These are phyloP conservation scores for Pseudogymnoascus pannorum DNA, from an alignment of 2,329 filamentous ascomycete genomes.

Conservation along the genomic window DNA sequence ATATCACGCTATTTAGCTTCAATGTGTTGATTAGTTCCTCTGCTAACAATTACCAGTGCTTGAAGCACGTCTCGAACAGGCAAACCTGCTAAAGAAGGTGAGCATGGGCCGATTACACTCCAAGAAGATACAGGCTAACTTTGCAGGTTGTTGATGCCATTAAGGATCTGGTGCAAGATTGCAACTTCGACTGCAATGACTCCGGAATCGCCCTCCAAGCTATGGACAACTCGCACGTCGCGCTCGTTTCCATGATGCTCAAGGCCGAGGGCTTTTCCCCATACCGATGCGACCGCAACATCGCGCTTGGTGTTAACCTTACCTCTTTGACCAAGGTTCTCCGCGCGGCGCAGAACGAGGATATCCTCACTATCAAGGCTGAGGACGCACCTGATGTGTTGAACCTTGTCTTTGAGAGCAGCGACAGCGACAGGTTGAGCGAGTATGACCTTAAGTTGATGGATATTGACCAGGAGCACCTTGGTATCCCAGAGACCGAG, in stretches of 20 bases:
- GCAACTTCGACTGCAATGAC: constrained; percentile 99
- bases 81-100: constrained; percentile 91
- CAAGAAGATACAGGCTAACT: constrained; percentile 18
- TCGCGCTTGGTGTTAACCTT: constrained; percentile 95
- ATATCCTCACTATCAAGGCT: constrained; percentile 92
- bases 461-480: constrained; percentile 99
- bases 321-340: constrained; percentile 95
- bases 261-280: constrained; percentile 90
- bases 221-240: constrained; percentile 99
- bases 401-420: constrained; percentile 91
- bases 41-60: constrained; percentile 49
- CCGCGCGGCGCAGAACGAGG: constrained; percentile 86
- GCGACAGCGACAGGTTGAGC: constrained; percentile 80
- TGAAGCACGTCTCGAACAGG: constrained; percentile 95
- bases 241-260: constrained; percentile 97
- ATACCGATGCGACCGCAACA: constrained; percentile 98
- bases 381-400: constrained; percentile 94
- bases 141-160: constrained; percentile 90
- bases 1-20: background rate
- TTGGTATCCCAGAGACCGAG: constrained; percentile 98
- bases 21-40: background rate
- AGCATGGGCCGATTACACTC: constrained; percentile 15
- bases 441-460: constrained; percentile 99
- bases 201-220: constrained; percentile 95
- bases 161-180: constrained; percentile 98